Base-by-base conservation (phyloP, 1,139 yeast species). In the Candida freyschussii region DNA sequence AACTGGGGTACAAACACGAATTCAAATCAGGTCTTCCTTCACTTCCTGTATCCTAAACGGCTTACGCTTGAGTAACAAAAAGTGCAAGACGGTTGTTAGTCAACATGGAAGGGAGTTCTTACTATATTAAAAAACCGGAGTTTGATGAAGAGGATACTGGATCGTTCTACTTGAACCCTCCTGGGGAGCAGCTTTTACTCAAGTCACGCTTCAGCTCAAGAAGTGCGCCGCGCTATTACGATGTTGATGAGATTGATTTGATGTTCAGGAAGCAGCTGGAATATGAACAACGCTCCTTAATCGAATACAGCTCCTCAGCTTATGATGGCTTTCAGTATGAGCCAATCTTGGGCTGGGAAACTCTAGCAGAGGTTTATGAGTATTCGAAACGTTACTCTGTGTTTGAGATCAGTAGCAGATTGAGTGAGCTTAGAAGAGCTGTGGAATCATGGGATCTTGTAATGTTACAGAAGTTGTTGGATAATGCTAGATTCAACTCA, bases 341-440 rank as follows among this genome's bases (percentile, higher is more conserved):
- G 18, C 44, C 44, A 6, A 22, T 40, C 13, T 27, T 40, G 8
- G 44, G 44, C 1, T 37, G 32, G 24, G 37, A 30, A 7, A 34
- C 30, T 13, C 27, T 37, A 1, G 17, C 21, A n/a, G 36, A 27
- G n/a, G 24, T 28, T 29, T 5, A 24, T 3, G 7, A 17, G 5
- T 24, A 28, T 6, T 21, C 34, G 4, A 21, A 24, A n/a, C 29
- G 24, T 4, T 18, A 17, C 19, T 12, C 33, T 4, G 12, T 16
- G 2, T 32, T 9, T 14, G 37, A 36, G 9, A 21, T 37, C 16
- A 13, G 19, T 7, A 17, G 19, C 13, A 26, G 32, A 13, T 29
- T 37, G 9, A 14, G 27, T 9, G 31, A 32, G 26, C 13, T 38
- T 5, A 20, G 14, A 4, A 29, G 31, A 21, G 42, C 36, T 3